Base-by-base conservation (phyloP, 2,329 filamentous ascomycete genomes). In the Aspergillus sp. region DNA sequence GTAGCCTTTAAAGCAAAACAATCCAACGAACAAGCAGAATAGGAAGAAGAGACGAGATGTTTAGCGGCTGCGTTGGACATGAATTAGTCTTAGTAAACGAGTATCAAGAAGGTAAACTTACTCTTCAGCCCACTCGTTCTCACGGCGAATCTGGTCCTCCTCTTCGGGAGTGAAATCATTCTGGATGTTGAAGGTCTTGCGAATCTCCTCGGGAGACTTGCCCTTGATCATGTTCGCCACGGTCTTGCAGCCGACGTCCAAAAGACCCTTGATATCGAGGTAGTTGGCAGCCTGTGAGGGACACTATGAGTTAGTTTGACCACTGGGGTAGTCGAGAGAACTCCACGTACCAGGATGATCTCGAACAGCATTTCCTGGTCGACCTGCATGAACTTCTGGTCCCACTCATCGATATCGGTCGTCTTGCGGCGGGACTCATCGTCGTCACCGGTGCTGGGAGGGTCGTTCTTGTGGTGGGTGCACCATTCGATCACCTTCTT, bases 221-320 rank as follows among this genome's bases (percentile, higher is more conserved):
- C 94, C 94, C 88, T 99, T 99, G 82, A 99, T 99, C 94, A 99
- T 99, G 78, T 99, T 99, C 57, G 94, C 94, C 14, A 99, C 94
- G 0, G 94, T 99, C 85, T 99, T 99, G 85, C 94, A 99, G 57
- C 94, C 94, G 55, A 97, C 93, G 61, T 99, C 94, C 23, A 99
- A 87, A 1, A 99, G 88, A 1, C 91, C 88, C 83, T 97, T 99
- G 80, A 99, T 99, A 64, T 99, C 94, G 55, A 99, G 88, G 74
- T 97, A 99, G 81, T 99, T 99, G 66, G 93, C 91, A 3, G 94
- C 94, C 89, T 94, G 61, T 50, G 48, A 20, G 9, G 14, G 34
- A n/a, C 38, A 16, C 16, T 45, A 34, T 25, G 5, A 31, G 17
- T 53, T 50, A 57, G 53, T 40, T 41, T 29, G 20, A 19, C 17